Conservation (phyloP, 108 stramenopile species). For the Cyclotella sp. region DNA sequence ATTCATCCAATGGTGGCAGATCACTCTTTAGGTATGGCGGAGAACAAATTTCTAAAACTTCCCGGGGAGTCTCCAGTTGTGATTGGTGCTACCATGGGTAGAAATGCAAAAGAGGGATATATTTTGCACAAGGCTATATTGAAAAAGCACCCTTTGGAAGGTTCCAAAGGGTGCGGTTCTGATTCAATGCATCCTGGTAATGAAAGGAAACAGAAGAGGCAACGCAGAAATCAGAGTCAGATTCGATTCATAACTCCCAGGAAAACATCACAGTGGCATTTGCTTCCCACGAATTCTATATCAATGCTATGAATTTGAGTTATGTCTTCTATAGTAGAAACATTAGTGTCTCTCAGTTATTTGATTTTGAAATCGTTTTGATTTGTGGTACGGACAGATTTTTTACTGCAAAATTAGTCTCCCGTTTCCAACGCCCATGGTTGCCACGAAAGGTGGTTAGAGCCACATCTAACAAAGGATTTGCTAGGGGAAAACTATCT, state of each 20-base stretch:
- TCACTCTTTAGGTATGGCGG: conserved; percentile 67
- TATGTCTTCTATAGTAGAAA: too few species aligned
- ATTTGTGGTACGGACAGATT: too few species aligned
- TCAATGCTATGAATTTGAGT: conserved; percentile 13
- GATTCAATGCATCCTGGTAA: conserved; percentile 16
- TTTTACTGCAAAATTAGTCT: too few species aligned
- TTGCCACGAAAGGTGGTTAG: too few species aligned
- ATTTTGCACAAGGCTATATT: conserved; percentile 52
- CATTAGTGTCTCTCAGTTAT: too few species aligned
- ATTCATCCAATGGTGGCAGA: conserved; percentile 58
- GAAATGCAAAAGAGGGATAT: conserved; percentile 60
- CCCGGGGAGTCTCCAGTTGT: conserved; percentile 74
- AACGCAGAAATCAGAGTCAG: conserved; percentile 33
- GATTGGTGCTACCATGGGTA: conserved; percentile 45
- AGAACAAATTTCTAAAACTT: conserved; percentile 62
- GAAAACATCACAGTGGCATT: conserved; percentile 48
- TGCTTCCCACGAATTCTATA: conserved; percentile 18
- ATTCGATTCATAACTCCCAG: conserved; percentile 75
- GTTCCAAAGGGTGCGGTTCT: conserved; percentile 1
- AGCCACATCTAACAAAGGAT: too few species aligned
- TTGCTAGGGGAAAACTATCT: too few species aligned
- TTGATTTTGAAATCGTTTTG: too few species aligned
- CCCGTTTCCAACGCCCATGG: too few species aligned
- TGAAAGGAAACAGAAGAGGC: conserved; percentile 29
- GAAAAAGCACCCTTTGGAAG: conserved; percentile 73